Evolutionary conservation across 257 asterid genomes (phyloP), one percentile per base, ranked within the genome.

Genomic region (Solanum paucissectum): DNA sequence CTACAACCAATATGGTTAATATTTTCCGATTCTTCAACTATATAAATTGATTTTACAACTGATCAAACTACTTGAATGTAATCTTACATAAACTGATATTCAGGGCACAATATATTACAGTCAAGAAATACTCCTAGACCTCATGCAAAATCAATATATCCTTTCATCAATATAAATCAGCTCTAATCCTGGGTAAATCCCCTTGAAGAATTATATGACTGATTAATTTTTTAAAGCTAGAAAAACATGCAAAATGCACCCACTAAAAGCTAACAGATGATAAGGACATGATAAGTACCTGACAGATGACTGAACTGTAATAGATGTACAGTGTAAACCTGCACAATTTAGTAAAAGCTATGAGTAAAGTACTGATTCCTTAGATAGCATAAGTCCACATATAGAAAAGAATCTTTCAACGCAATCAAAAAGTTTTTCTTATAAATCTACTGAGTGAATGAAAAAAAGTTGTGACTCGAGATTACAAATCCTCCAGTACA

Each of bases 321-420:
- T 83, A 93, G 90, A 94, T 79, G 90, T 91, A 94, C 69, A 90
- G 92, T 52, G 85, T 88, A 68, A 91, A 91, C 93, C 98, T 94
- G 93, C 91, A 88, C 21, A 83, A 90, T 89, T 73, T 33, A 86
- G 40, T 81, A 81, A 44, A 81, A 81, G 66, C 66, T 77, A 84
- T 69, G 90, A 75, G 83, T 12, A 62, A 40, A 18, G 66, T 46
- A 62, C 68, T 16, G 85, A 81, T 81, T 25, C 46, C 11, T 38
- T 81, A 27, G 85, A 81, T 46, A 81, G 85, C 66, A 27, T 79
- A 79, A 79, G 64, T 79, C 29, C 29, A 44, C 84, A 79, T 81
- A 29, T 5, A 81, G 66, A 79, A 20, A 79, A 79, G 66, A 21
- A 81, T 79, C 66, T 79, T 44, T 5, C 16, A 10, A 79, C 7